Evolutionary conservation across 1,284 basidiomycete species (phyloP).

Genomic region (Coniferiporia weirii): DNA sequence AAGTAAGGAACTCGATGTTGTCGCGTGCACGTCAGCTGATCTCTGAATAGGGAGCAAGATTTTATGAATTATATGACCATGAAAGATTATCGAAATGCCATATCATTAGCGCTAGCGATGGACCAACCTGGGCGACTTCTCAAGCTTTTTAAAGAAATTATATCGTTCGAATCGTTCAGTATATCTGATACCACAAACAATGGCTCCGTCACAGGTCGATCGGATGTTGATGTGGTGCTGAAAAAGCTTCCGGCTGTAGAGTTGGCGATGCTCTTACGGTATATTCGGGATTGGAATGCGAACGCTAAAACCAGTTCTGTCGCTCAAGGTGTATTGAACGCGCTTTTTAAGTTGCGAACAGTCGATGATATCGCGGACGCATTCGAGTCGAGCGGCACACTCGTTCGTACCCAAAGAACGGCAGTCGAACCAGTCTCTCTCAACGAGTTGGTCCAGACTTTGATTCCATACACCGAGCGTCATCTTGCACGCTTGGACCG

Average conservation of each 20-base stretch:
- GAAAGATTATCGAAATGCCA: constrained; percentile 88
- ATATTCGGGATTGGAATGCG: constrained; percentile 92
- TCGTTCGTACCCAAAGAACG: constrained; percentile 28
- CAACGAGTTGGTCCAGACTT: constrained; percentile 76
- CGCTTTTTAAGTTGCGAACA: constrained; percentile 71
- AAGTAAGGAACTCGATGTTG: constrained; percentile 49
- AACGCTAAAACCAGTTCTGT: constrained; percentile 80
- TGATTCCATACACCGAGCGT: constrained; percentile 92
- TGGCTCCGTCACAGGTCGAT: constrained; percentile 55
- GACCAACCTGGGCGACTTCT: constrained; percentile 88
- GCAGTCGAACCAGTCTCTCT: constrained; percentile 34
- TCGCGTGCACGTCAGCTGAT: constrained; percentile 4
- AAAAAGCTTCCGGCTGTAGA: constrained; percentile 66
- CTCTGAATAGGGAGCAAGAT: constrained; percentile 78
- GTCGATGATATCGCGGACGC: constrained; percentile 72
- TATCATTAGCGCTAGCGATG: constrained; percentile 87
- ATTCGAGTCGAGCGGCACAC: constrained; percentile 39
- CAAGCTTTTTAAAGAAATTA: constrained; percentile 71
- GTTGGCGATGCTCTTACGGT: constrained; percentile 77
- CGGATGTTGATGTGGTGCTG: constrained; percentile 79
- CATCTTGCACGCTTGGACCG: constrained; percentile 85
- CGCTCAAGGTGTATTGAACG: constrained; percentile 83
- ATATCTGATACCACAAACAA: constrained; percentile 20
- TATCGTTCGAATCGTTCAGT: constrained; percentile 26
- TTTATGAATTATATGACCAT: constrained; percentile 86